A percentile compares a stretch with the other conserved stretches of the same genome.
phyloP scores from a whole-genome alignment of 2,329 filamentous ascomycete species.

The Chaetomium globosum region DNA sequence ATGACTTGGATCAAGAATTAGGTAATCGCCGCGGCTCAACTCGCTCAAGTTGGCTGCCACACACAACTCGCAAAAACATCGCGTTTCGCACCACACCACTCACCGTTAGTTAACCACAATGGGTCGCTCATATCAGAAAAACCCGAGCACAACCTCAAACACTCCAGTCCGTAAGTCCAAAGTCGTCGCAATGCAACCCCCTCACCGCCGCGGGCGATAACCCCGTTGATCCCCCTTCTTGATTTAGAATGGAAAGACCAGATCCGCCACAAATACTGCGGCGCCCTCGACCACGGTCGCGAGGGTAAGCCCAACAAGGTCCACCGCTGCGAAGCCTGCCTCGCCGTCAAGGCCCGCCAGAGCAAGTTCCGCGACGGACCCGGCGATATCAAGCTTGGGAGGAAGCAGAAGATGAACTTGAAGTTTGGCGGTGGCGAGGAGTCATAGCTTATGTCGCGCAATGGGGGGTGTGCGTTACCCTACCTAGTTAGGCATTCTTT shows the following conservation, averaged over 20 bases:
- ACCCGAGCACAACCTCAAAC: slow-evolving; percentile 15
- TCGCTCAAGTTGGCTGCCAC: no score
- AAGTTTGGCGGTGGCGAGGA: slow-evolving; percentile 12
- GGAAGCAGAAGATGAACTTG: slow-evolving; percentile 32
- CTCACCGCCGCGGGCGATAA: background rate
- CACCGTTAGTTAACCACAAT: slow-evolving; percentile 12
- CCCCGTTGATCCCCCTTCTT: background rate
- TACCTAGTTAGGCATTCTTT: no score
- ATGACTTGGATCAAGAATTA: background rate
- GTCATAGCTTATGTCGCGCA: background rate
- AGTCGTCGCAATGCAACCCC: background rate
- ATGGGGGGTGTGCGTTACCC: no score
- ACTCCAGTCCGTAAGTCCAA: slow-evolving; percentile 14
- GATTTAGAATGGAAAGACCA: slow-evolving; percentile 31
- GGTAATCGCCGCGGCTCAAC: background rate
- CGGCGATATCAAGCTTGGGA: slow-evolving; percentile 21
- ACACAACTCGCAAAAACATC: slow-evolving; percentile 4
- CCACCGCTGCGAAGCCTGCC: slow-evolving; percentile 34
- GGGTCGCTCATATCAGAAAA: slow-evolving; percentile 29
- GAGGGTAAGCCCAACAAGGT: slow-evolving; percentile 35
- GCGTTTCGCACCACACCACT: background rate
- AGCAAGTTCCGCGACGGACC: slow-evolving; percentile 21
- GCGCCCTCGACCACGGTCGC: slow-evolving; percentile 30
- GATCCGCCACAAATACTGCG: slow-evolving; percentile 35
- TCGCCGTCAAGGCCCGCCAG: slow-evolving; percentile 31